Conservation (phyloP, 176 grass and related monocot species). For the Zizania latifolia region DNA sequence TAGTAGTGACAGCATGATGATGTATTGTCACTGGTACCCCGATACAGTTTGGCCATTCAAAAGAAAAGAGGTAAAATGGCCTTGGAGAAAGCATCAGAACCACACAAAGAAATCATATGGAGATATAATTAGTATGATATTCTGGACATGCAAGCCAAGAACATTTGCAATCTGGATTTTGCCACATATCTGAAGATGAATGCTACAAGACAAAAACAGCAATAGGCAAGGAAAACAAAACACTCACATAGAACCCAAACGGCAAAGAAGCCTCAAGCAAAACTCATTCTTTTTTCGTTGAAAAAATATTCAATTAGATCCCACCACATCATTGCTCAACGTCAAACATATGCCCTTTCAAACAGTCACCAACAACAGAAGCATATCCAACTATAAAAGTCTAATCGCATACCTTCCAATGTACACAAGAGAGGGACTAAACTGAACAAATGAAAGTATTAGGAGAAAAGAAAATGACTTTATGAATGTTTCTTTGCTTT, state of each 20-base stretch:
- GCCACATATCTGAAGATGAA: conserved; percentile 1
- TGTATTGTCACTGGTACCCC: background rate
- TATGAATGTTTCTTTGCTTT: conserved; percentile 40
- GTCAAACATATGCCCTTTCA: conserved; percentile 19
- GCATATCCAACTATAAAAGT: conserved; percentile 15
- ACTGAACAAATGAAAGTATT: background rate
- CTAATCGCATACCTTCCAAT: background rate
- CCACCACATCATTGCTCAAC: background rate
- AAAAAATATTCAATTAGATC: background rate
- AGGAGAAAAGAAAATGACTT: conserved; percentile 4
- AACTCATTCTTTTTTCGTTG: background rate
- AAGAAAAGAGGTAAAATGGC: background rate
- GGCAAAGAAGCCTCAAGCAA: background rate
- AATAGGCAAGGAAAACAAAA: background rate
- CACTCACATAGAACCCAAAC: background rate
- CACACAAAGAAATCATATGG: conserved; percentile 6
- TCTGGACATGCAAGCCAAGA: background rate
- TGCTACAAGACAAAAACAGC: conserved; percentile 10
- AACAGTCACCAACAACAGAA: conserved; percentile 18
- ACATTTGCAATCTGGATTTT: conserved; percentile 17
- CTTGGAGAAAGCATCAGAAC: background rate
- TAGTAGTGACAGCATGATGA: background rate
- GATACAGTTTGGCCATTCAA: background rate
- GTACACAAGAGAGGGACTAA: background rate
- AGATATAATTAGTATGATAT: background rate